These are phyloP conservation scores for Solanum sparsipilum DNA, from an alignment of 257 asterid genomes.

Conservation along the genomic window DNA sequence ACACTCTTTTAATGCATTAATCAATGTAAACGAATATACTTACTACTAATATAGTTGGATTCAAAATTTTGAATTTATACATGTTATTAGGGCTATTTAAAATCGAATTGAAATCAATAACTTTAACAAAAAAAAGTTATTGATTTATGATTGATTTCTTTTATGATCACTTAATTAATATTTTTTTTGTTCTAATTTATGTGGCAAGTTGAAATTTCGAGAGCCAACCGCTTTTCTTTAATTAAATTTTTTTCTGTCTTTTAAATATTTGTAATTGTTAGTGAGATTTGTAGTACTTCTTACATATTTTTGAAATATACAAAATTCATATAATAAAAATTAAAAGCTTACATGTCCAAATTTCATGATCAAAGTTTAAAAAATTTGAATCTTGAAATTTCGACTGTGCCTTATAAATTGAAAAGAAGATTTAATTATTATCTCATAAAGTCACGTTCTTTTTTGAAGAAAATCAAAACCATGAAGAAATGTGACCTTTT, in stretches of 20 bases:
- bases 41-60: not conserved
- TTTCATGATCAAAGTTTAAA: not conserved
- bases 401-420: not conserved
- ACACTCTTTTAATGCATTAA: not conserved
- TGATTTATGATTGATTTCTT: not conserved
- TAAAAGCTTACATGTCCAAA: not conserved
- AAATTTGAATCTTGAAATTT: not conserved
- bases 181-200: not conserved
- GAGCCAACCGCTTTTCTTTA: fast-evolving
- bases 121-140: too few species aligned
- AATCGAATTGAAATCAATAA: too few species aligned
- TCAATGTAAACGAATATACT: not conserved
- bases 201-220: not conserved
- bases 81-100: too few species aligned
- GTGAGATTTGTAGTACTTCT: not conserved
- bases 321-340: not conserved
- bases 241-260: not conserved
- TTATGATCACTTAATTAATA: not conserved
- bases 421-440: not conserved
- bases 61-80: not conserved
- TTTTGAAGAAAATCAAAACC: not conserved
- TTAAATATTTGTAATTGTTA: not conserved
- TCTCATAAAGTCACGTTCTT: not conserved
- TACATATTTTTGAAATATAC: not conserved
- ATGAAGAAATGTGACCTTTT: not conserved